Percentiles rank a stretch among this genome's conserved stretches.
Evolutionary conservation across 768 basidiomycete genomes (phyloP).

Genomic region (Lactarius sanguifluus): DNA sequence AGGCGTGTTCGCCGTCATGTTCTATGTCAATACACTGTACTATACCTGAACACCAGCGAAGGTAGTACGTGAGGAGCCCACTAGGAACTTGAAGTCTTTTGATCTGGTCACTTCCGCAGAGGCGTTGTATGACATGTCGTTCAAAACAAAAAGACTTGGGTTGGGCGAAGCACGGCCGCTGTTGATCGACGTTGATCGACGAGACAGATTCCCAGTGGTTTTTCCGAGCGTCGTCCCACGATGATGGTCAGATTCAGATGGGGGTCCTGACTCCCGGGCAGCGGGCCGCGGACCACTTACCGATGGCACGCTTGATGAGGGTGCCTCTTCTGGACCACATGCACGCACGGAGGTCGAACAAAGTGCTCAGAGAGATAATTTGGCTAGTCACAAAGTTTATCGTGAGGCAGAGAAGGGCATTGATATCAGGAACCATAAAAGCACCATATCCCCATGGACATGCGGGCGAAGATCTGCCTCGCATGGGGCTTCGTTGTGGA

Average conservation of each 20-base stretch:
- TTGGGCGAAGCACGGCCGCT: constrained; percentile 7
- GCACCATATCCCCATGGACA: constrained; percentile 13
- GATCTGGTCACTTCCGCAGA: background rate
- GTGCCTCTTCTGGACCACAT: background rate
- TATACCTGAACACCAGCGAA: constrained; percentile 3
- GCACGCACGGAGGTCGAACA: background rate
- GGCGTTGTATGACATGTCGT: background rate
- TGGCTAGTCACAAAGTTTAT: constrained; percentile 10
- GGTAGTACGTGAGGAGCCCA: background rate
- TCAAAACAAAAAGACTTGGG: background rate
- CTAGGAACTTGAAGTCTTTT: background rate
- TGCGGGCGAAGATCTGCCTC: constrained; percentile 21
- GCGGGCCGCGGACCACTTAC: constrained; percentile 15
- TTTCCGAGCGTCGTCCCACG: constrained; percentile 14
- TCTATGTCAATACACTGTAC: background rate
- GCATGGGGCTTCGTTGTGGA: constrained; percentile 15
- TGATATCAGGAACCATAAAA: constrained; percentile 21
- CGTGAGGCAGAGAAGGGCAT: constrained; percentile 2
- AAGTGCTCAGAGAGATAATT: constrained; percentile 12
- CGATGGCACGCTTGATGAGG: constrained; percentile 6
- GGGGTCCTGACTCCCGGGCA: constrained; percentile 13
- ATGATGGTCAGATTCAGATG: constrained; percentile 20
- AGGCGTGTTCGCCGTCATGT: background rate
- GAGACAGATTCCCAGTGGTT: constrained; percentile 20
- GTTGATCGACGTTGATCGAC: constrained; percentile 21